phyloP scores from a whole-genome alignment of 805 yeast genomes.

The Suhomyces vadensis region DNA sequence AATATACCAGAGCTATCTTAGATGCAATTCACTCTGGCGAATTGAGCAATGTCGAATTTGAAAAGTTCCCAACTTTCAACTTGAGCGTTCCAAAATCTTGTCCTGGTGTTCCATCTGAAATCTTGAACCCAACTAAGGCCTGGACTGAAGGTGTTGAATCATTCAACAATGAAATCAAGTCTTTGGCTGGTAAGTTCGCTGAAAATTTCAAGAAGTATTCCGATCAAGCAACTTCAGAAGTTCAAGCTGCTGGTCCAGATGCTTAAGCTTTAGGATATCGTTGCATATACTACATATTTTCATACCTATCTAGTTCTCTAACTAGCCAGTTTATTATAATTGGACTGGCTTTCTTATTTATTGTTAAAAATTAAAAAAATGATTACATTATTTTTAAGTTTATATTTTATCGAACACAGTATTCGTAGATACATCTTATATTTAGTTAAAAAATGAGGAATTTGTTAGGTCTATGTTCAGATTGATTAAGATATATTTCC shows the following conservation, averaged over 20 bases:
- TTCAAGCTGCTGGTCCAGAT: conserved; percentile 89
- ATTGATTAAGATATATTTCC: too few species aligned
- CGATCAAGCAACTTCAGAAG: conserved; percentile 80
- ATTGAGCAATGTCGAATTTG: conserved; percentile 76
- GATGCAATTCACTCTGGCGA: conserved; percentile 94
- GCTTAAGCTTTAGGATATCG: conserved; percentile 19
- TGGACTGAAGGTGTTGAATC: conserved; percentile 58
- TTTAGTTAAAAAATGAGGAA: too few species aligned
- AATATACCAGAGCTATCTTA: conserved; percentile 94
- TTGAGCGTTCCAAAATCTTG: conserved; percentile 81
- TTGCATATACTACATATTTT: conserved; percentile 1
- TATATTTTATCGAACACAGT: too few species aligned
- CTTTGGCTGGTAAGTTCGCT: conserved; percentile 74
- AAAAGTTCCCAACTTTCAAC: conserved; percentile 82
- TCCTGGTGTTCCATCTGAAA: conserved; percentile 78
- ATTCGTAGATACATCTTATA: too few species aligned
- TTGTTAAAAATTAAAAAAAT: background rate
- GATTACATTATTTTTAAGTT: background rate
- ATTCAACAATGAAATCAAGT: conserved; percentile 44
- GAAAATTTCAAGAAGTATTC: conserved; percentile 87
- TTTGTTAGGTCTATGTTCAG: too few species aligned
- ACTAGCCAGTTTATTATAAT: background rate
- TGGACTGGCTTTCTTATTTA: background rate
- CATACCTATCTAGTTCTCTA: background rate
- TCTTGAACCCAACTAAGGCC: conserved; percentile 82